Evolutionary conservation across 164 flowering plant genomes (phyloP).

Genomic region (Warburgia ugandensis): DNA sequence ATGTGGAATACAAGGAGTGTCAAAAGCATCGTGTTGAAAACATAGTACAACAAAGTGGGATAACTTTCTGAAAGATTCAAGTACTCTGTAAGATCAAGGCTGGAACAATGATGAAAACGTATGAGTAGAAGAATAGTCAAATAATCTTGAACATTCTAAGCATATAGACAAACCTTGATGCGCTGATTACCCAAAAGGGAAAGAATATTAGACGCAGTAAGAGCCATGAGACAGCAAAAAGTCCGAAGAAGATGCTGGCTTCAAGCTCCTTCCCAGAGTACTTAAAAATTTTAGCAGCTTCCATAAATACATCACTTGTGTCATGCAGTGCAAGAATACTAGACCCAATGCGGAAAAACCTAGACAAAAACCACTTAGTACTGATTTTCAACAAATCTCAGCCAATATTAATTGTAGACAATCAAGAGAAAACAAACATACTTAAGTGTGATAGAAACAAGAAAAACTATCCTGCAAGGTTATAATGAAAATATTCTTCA

Average conservation of each 20-base stretch:
- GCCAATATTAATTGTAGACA: too few species aligned
- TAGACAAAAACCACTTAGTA: slow-evolving; percentile 25
- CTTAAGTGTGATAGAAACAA: too few species aligned
- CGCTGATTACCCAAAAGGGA: slow-evolving; percentile 73
- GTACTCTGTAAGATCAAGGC: slow-evolving; percentile 29
- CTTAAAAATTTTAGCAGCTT: slow-evolving; percentile 82
- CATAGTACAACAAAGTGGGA: slow-evolving; percentile 39
- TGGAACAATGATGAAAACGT: slow-evolving; percentile 23
- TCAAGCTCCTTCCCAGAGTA: slow-evolving; percentile 71
- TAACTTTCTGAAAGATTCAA: slow-evolving; percentile 36
- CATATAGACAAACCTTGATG: slow-evolving; percentile 47
- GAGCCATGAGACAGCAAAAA: slow-evolving; percentile 82
- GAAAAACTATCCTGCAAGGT: too few species aligned
- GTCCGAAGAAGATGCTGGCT: slow-evolving; percentile 72
- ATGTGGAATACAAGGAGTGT: slow-evolving; percentile 78
- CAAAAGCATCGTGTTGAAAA: slow-evolving; percentile 79
- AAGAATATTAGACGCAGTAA: slow-evolving; percentile 65
- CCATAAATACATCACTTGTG: slow-evolving; percentile 82
- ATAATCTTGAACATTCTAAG: neutral
- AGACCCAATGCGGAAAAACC: slow-evolving; percentile 80
- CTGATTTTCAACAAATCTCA: too few species aligned
- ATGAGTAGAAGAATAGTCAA: neutral
- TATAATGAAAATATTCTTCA: too few species aligned
- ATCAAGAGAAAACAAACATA: too few species aligned
- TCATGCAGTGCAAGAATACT: slow-evolving; percentile 82